Evolutionary conservation across 352 stramenopile genomes (phyloP).

Genomic region (Globisporangium heterothallicum): DNA sequence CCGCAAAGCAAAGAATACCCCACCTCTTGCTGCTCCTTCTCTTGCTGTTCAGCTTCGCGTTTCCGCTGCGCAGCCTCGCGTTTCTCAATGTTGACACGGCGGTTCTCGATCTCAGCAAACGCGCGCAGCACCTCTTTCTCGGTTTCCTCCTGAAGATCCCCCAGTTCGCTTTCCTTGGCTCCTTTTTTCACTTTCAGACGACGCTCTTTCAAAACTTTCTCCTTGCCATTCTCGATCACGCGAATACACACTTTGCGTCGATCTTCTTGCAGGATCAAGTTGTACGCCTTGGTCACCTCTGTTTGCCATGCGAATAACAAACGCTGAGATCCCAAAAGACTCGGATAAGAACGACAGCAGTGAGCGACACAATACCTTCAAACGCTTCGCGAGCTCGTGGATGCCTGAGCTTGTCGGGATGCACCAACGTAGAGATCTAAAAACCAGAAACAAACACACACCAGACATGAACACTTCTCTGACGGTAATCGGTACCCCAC

Average conservation of each 20-base stretch:
- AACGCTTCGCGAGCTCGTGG: conserved; percentile 77
- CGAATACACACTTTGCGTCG: conserved; percentile 72
- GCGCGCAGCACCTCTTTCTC: conserved; percentile 77
- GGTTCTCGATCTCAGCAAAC: conserved; percentile 84
- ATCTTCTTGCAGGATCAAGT: conserved; percentile 81
- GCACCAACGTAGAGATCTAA: conserved; percentile 83
- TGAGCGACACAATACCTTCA: conserved; percentile 44
- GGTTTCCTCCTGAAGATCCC: conserved; percentile 47
- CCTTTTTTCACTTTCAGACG: conserved; percentile 77
- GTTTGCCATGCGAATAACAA: no score
- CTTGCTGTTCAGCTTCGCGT: conserved; percentile 66
- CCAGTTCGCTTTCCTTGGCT: conserved; percentile 62
- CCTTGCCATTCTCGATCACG: conserved; percentile 71
- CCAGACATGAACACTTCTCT: no score
- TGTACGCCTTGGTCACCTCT: conserved; percentile 87
- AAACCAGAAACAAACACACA: conserved; percentile 4
- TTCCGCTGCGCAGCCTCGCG: conserved; percentile 60
- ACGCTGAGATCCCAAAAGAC: no score
- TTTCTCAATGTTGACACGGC: conserved; percentile 67
- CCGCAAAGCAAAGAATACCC: conserved; percentile 7
- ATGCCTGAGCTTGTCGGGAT: conserved; percentile 80
- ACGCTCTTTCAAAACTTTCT: conserved; percentile 70
- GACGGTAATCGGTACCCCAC: no score
- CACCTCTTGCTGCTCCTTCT: conserved; percentile 69
- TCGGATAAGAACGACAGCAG: no score